Evolutionary conservation across 768 basidiomycete species (phyloP), one percentile per base, ranked within the genome.

Genomic region (Glaciozyma martinii): DNA sequence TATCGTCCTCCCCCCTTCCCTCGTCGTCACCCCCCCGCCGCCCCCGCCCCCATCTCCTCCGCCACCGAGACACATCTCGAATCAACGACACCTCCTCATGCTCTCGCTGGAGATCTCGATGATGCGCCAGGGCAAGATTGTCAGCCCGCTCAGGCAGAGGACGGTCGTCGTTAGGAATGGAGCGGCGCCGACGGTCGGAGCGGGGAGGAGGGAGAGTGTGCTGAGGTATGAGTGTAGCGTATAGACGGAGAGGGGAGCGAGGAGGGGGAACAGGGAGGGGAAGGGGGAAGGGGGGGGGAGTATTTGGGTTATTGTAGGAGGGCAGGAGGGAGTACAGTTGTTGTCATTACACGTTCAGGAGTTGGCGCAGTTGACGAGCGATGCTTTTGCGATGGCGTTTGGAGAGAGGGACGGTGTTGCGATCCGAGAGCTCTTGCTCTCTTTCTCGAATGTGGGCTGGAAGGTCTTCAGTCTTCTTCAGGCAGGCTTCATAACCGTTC

Each of bases 121-220:
- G 70, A 71, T 71, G 63, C 59, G 61, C 21, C 46, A 54, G 27
- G 64, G 55, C 50, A 71, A 71, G 66, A 71, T 71, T 46, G 57
- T 49, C 27, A 59, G 63, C 7, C 70, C 70, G 37, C 42, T 71
- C 1, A 9, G 64, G 42, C 70, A 63, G 52, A 30, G 70, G 8
- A 61, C 66, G 5, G 69, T 71, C 5, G 63, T 67, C 15, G 61
- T 71, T 1, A 46, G 65, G 47, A 53, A 27, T 27, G 59, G 55
- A 52, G 43, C 27, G 57, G 27, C 57, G 15, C 6, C 44, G 57
- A 27, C 16, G 52, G 13, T 30, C 25, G 52, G 27, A 53, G 27
- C 21, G 40, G 56, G 42, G 27, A 16, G 43, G 27, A 25, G 44
- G 57, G 16, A 58, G 43, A 7, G 15, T 8, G 37, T 25, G 27